These are phyloP conservation scores for Lagenaria siceraria DNA, from an alignment of 306 rosid species.

Conservation along the genomic window DNA sequence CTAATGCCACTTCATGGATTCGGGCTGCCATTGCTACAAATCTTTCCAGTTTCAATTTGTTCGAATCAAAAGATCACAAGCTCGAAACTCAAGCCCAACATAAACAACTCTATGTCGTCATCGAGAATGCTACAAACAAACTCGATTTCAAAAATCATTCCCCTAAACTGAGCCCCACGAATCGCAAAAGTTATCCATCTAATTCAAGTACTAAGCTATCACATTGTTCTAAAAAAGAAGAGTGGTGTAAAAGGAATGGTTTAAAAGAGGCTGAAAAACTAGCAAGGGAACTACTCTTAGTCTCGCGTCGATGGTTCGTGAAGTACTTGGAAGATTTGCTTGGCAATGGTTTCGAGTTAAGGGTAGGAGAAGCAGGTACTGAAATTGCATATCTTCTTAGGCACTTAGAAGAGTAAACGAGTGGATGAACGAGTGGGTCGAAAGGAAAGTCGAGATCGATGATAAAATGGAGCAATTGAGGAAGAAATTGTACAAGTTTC, in stretches of 20 bases:
- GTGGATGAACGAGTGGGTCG: constrained; percentile 45
- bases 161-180: constrained; percentile 18
- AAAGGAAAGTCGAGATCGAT: constrained; percentile 20
- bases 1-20: constrained; percentile 48
- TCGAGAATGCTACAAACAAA: constrained; percentile 19
- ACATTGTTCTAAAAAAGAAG: constrained; percentile 17
- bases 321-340: constrained; percentile 47
- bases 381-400: constrained; percentile 37
- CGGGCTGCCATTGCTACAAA: constrained; percentile 57
- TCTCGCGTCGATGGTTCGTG: constrained; percentile 56
- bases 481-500: constrained; percentile 38
- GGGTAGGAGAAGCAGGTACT: constrained; percentile 16
- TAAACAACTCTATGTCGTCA: constrained; percentile 25
- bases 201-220: constrained; percentile 6
- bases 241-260: constrained; percentile 23
- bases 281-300: constrained; percentile 31
- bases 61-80: constrained; percentile 17
- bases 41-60: constrained; percentile 43
- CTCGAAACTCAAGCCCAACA: constrained; percentile 19
- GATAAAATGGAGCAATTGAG: constrained; percentile 33
- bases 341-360: constrained; percentile 24
- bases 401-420: constrained; percentile 52
- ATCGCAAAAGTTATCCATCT: background rate
- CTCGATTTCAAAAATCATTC: constrained; percentile 13
- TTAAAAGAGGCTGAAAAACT: constrained; percentile 28